These are phyloP conservation scores for Camellia japonica DNA, from an alignment of 148 eudicot species.

Conservation along the genomic window DNA sequence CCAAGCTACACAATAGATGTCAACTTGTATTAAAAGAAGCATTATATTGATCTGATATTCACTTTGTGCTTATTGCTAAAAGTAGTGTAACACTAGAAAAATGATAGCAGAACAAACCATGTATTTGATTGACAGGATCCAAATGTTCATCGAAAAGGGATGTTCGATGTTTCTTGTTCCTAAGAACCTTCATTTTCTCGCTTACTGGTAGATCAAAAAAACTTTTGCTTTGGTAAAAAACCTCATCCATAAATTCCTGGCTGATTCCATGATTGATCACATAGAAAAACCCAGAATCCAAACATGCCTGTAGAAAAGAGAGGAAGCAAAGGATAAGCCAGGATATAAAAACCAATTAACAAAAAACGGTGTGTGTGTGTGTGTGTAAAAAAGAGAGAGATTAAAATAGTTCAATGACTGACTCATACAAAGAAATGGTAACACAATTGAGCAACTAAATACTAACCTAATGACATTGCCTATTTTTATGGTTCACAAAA, in stretches of 20 bases:
- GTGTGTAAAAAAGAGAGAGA: not conserved
- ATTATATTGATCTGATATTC: not conserved
- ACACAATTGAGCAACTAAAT: not conserved
- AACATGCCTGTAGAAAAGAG: constrained; percentile 60
- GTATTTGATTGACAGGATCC: constrained; percentile 74
- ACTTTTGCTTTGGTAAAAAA: constrained; percentile 71
- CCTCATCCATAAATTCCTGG: constrained; percentile 82
- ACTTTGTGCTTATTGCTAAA: not conserved
- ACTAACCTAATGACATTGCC: no score
- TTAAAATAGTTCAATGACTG: not conserved
- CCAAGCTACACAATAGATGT: not conserved
- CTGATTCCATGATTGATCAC: constrained; percentile 89
- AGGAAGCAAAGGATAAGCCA: constrained; percentile 4
- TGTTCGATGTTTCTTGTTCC: constrained; percentile 76
- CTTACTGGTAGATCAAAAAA: constrained; percentile 67
- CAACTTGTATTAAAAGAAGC: not conserved
- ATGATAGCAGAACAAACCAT: constrained; percentile 44
- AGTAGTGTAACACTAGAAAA: not conserved
- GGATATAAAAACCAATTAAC: not conserved
- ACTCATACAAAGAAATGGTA: not conserved
- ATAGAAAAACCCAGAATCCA: constrained; percentile 89
- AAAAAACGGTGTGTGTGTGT: not conserved
- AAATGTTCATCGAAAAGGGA: constrained; percentile 80
- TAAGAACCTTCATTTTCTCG: constrained; percentile 83
- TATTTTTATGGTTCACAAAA: no score